Evolutionary conservation across 2,329 filamentous ascomycete species (phyloP), one percentile per base, ranked within the genome.

Genomic region (Clathrospora elynae): DNA sequence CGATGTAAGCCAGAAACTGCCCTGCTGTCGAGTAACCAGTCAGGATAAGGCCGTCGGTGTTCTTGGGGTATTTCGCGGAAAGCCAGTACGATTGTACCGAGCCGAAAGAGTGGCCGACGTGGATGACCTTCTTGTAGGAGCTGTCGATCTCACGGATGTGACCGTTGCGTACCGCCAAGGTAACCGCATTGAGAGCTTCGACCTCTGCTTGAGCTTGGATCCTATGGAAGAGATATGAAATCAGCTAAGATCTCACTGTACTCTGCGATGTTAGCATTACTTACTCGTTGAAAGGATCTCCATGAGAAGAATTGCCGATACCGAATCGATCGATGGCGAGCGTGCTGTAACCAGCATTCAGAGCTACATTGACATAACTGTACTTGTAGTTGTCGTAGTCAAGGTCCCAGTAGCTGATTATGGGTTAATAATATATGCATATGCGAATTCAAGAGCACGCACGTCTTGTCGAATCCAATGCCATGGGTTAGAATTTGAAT

Each of bases 31-130:
- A 75, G 67, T 81, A 86, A 1, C 83, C 83, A 1, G 82, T 85
- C 5, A 86, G 72, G 36, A 83, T 67, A 26, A 86, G 72, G 25
- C 76, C 81, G 48, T 85, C 77, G 24, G 78, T 81, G 42, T 80
- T 68, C 39, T 73, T 59, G 1, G 81, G 81, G 55, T 81, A 71
- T 43, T 71, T 61, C 32, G 74, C 73, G 6, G 78, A 76, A 13
- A 86, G 71, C 33, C 69, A 74, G 64, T 82, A 84, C 2, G 76
- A 78, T 53, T 82, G 78, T 5, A 76, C 67, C 0, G 81, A 82
- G 20, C 84, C 84, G 53, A 83, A 86, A 0, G 79, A 83, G 70
- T 87, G 83, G 9, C 83, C 84, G 11, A 84, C 73, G 60, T 86
- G 83, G 6, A 83, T 71, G 16, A 81, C 68, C 56, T 78, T 73